Percentiles rank a stretch among this genome's conserved stretches.
Evolutionary conservation across 176 grass and related monocot genomes (phyloP).

Genomic region (Juncus effusus): DNA sequence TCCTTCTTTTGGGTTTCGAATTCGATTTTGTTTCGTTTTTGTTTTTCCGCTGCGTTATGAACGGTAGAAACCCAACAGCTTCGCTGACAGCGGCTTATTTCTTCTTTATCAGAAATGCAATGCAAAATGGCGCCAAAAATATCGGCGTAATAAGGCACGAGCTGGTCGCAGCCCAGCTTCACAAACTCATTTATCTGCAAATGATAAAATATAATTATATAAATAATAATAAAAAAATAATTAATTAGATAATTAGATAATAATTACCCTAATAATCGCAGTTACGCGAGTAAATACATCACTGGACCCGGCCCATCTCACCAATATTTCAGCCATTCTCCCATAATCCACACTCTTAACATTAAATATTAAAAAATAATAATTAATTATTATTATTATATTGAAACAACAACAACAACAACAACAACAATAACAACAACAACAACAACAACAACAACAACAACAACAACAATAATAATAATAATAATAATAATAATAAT

Average conservation of each 20-base stretch:
- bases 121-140: slow-evolving; percentile 95
- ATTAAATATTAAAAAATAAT: slow-evolving; percentile 10
- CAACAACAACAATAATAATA: too few species aligned
- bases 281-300: slow-evolving; percentile 98
- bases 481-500: not conserved
- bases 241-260: not conserved
- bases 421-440: too few species aligned
- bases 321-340: slow-evolving; percentile 99
- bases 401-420: too few species aligned
- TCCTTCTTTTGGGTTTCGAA: too few species aligned
- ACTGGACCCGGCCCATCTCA: slow-evolving; percentile 70
- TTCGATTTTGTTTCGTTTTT: too few species aligned
- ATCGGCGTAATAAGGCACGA: slow-evolving; percentile 96
- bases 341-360: slow-evolving; percentile 98
- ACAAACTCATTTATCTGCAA: slow-evolving; percentile 94
- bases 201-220: too few species aligned
- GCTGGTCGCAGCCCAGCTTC: slow-evolving; percentile 95
- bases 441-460: too few species aligned
- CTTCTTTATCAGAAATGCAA: slow-evolving; percentile 93
- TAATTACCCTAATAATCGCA: slow-evolving; percentile 89
- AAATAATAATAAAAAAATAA: not conserved
- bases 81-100: slow-evolving; percentile 23
- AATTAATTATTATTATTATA: not conserved
- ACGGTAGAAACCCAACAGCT: too few species aligned
- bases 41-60: too few species aligned